These are phyloP conservation scores for Mortierella alpina DNA, from an alignment of 192 early-diverging fungal genomes.

Conservation along the genomic window DNA sequence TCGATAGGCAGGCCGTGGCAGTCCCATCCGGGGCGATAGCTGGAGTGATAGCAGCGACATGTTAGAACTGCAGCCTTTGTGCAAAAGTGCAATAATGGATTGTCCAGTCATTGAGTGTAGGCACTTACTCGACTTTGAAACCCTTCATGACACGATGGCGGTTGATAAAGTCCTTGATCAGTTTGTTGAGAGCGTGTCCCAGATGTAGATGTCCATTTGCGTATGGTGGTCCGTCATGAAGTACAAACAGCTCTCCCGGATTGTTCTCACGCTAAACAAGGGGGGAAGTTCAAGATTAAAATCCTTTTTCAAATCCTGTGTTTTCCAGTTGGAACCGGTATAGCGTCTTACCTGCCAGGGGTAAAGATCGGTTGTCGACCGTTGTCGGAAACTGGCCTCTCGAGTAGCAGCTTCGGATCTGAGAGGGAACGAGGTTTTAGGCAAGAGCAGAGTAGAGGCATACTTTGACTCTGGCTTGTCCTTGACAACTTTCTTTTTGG, in stretches of 20 bases:
- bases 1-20: constrained; percentile 87
- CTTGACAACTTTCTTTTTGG: constrained; percentile 4
- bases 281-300: background rate
- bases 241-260: constrained; percentile 68
- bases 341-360: constrained; percentile 69
- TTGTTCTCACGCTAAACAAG: constrained; percentile 64
- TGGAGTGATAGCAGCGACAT: background rate
- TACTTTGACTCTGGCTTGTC: constrained; percentile 54
- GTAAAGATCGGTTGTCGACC: constrained; percentile 74
- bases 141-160: constrained; percentile 80
- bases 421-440: constrained; percentile 75
- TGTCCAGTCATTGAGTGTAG: background rate
- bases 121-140: constrained; percentile 68
- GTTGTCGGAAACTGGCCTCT: constrained; percentile 69
- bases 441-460: constrained; percentile 70
- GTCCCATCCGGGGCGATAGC: constrained; percentile 82
- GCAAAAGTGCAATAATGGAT: background rate
- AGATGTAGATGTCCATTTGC: constrained; percentile 82
- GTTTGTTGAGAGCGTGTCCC: constrained; percentile 83
- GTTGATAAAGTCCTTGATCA: constrained; percentile 83
- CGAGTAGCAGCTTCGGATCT: constrained; percentile 70
- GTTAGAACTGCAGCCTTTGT: background rate
- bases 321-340: background rate
- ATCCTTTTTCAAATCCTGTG: background rate
- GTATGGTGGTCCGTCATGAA: constrained; percentile 87